phyloP scores from a whole-genome alignment of 768 basidiomycete species.

The Pleurotus sapidus region DNA sequence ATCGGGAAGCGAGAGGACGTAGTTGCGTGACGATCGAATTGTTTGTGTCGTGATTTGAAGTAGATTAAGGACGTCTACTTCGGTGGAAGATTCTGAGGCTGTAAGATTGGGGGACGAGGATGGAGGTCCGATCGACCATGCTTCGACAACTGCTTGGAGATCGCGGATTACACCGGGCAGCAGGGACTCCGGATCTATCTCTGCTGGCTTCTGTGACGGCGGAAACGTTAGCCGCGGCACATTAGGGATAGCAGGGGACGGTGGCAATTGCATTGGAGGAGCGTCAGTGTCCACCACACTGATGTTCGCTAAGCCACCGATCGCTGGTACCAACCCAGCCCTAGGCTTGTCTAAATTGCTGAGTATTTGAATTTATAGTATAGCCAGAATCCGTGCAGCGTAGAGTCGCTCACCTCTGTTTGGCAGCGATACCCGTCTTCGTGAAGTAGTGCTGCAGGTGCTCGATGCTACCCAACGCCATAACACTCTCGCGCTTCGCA shows the following conservation, averaged over 20 bases:
- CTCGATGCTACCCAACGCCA: constrained; percentile 94
- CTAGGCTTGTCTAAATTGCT: constrained; percentile 48
- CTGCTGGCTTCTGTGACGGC: constrained; percentile 59
- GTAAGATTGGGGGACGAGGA: neutral
- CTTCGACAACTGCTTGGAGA: constrained; percentile 56
- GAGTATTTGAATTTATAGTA: neutral
- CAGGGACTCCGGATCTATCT: constrained; percentile 75
- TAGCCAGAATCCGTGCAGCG: too few species aligned
- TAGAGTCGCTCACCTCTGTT: constrained; percentile 56
- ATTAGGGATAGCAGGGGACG: constrained; percentile 59
- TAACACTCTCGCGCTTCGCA: constrained; percentile 90
- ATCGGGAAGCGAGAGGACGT: constrained; percentile 78
- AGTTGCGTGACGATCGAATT: constrained; percentile 81
- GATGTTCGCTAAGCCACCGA: constrained; percentile 56
- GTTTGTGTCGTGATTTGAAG: constrained; percentile 80
- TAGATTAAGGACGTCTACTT: constrained; percentile 64
- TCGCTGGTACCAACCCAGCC: constrained; percentile 71
- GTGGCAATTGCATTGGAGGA: constrained; percentile 55
- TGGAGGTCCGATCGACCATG: constrained; percentile 51
- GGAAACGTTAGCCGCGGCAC: constrained; percentile 41
- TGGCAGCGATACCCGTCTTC: constrained; percentile 75
- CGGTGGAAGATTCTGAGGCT: constrained; percentile 13
- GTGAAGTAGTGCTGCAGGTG: constrained; percentile 95
- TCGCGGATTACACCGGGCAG: constrained; percentile 79
- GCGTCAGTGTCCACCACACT: constrained; percentile 39